A percentile compares a stretch with the other conserved stretches of the same genome.
phyloP scores from a whole-genome alignment of 345 rosid species.

The Gynandropsis gynandra region DNA sequence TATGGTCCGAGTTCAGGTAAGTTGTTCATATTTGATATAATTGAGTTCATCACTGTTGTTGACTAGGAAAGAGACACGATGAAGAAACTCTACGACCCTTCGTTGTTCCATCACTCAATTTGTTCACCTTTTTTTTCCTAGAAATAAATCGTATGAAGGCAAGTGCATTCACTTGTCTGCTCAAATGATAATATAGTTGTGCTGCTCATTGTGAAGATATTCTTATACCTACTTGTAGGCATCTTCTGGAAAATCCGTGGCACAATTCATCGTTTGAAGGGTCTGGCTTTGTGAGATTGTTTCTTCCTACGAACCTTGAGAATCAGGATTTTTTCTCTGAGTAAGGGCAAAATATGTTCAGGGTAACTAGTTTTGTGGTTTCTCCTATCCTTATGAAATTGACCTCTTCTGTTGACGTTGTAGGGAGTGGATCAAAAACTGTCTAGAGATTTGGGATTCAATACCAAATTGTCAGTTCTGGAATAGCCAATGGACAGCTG shows the following conservation, averaged over 20 bases:
- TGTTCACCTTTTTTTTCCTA: background rate
- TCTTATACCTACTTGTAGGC: conserved; percentile 40
- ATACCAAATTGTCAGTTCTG: conserved; percentile 96
- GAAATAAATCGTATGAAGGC: background rate
- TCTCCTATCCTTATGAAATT: conserved; percentile 17
- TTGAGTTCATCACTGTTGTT: background rate
- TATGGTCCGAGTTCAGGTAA: conserved; percentile 93
- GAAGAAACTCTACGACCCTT: too few species aligned
- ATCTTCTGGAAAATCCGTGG: conserved; percentile 94
- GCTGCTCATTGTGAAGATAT: conserved; percentile 13
- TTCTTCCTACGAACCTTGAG: conserved; percentile 82
- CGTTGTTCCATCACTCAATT: too few species aligned
- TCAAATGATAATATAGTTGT: conserved; percentile 2
- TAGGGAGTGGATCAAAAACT: conserved; percentile 74
- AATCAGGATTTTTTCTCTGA: conserved; percentile 79
- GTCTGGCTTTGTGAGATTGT: conserved; percentile 85
- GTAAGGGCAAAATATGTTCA: conserved; percentile 39
- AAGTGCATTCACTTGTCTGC: conserved; percentile 2
- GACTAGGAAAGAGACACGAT: background rate
- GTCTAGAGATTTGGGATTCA: conserved; percentile 76
- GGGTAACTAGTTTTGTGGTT: conserved; percentile 11
- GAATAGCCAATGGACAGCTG: conserved; percentile 95
- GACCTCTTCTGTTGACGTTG: conserved; percentile 25
- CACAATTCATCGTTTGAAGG: conserved; percentile 96
- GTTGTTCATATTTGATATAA: conserved; percentile 23